Base-by-base conservation (phyloP, 2,329 filamentous ascomycete genomes). In the Fusarium equiseti region DNA sequence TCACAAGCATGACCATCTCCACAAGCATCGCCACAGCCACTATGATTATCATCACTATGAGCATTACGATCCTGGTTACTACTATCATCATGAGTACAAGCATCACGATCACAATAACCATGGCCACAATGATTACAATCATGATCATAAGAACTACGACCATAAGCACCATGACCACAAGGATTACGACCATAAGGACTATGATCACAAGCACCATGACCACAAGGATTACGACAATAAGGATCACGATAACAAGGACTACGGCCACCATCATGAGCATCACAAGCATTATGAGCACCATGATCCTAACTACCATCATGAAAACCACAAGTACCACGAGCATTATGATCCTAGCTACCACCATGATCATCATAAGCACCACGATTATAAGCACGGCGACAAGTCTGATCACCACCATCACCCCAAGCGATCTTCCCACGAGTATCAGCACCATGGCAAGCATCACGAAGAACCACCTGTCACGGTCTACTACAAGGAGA, bases 11-110 rank as follows among this genome's bases (percentile, higher is more conserved):
- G 61, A 61, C 18, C 65, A 66, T 27, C 52, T 62, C 22, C 56
- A 66, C 46, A 62, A 31, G 38, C 63, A 68, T 58, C 51, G 40
- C 22, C 63, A 68, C 49, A 53, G 40, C 38, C 63, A 68, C 26
- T 29, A 63, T 22, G 59, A 68, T 52, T 44, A 59, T 15, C 62
- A 63, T 18, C 20, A 48, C 20, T 46, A 48, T n/a, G 26, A 48
- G 22, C 42, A 46, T 32, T 53, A 52, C 32, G 49, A 52, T 16
- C 49, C 49, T 51, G 49, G 31, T 38, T 38, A 38, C 16, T 11
- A 27, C n/a, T 45, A 46, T 15, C 12, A 46, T 20, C 20, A 45
- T 26, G 40, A 26, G 8, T n/a, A 32, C 13, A 46, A 55, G 16
- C 20, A 55, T 9, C 11, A 55, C 9, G 40, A 55, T 8, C 5